These are phyloP conservation scores for Dittrichia graveolens DNA, from an alignment of 129 eudicot genomes.

Conservation along the genomic window DNA sequence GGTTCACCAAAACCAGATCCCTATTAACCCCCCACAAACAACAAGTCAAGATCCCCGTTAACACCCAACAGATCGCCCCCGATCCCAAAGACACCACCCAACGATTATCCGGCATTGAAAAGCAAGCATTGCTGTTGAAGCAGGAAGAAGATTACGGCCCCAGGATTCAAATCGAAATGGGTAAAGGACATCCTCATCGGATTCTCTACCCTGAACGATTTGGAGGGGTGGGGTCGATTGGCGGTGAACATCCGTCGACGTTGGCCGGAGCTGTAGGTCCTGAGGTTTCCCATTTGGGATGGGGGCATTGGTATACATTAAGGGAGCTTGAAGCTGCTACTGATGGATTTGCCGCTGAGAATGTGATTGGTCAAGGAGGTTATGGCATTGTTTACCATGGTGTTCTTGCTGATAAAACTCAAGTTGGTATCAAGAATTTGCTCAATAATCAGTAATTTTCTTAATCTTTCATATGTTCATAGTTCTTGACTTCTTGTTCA, in stretches of 20 bases:
- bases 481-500: background rate
- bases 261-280: conserved; percentile 41
- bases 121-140: conserved; percentile 37
- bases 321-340: conserved; percentile 71
- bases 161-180: conserved; percentile 47
- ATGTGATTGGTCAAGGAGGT: conserved; percentile 73
- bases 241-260: conserved; percentile 26
- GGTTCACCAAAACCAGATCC: conserved; percentile 40
- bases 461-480: background rate
- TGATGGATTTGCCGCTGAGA: conserved; percentile 55
- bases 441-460: conserved; percentile 49
- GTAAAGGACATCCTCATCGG: conserved; percentile 38
- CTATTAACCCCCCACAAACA: conserved; percentile 2
- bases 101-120: conserved; percentile 30
- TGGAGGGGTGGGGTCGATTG: conserved; percentile 24
- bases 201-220: conserved; percentile 41
- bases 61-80: conserved; percentile 20
- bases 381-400: conserved; percentile 79
- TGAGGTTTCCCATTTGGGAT: conserved; percentile 70
- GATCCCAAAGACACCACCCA: conserved; percentile 13
- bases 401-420: conserved; percentile 47
- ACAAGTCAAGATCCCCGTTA: conserved; percentile 10
- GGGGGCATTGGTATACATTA: conserved; percentile 77
- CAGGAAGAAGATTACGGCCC: conserved; percentile 27
- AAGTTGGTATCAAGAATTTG: conserved; percentile 63